Conservation (phyloP, 2,329 filamentous ascomycete genomes). For the Alternaria sp. region DNA sequence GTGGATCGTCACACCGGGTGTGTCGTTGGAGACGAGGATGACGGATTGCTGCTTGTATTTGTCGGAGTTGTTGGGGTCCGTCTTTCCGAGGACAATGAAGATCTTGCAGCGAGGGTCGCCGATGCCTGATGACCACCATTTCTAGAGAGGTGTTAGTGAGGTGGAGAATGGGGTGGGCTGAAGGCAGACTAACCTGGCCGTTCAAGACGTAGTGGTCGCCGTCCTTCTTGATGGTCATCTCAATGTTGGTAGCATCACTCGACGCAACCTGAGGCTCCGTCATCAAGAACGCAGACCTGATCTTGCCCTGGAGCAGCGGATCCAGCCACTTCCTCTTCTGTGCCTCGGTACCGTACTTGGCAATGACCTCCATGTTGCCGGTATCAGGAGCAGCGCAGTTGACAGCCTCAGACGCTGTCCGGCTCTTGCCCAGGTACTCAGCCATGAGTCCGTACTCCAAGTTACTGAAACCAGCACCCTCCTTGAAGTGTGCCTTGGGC, state of each 20-base stretch:
- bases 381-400: conserved; percentile 93
- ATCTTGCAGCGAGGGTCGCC: conserved; percentile 91
- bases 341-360: conserved; percentile 85
- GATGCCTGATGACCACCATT: conserved; percentile 99
- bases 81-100: conserved; percentile 98
- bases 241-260: conserved; percentile 91
- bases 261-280: conserved; percentile 89
- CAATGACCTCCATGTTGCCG: conserved; percentile 94
- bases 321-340: conserved; percentile 87
- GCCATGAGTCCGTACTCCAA: conserved; percentile 98
- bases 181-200: conserved; percentile 67
- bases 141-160: conserved; percentile 69
- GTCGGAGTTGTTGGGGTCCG: conserved; percentile 76
- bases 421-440: conserved; percentile 89
- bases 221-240: conserved; percentile 81
- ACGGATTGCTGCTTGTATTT: conserved; percentile 93
- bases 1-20: conserved; percentile 88
- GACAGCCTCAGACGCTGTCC: conserved; percentile 73
- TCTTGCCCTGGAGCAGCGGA: conserved; percentile 83
- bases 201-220: conserved; percentile 92
- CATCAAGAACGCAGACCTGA: conserved; percentile 91
- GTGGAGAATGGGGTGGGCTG: too few species aligned
- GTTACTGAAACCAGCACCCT: conserved; percentile 93
- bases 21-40: conserved; percentile 81
- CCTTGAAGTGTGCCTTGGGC: conserved; percentile 91